Evolutionary conservation across 2,329 filamentous ascomycete genomes (phyloP).

Genomic region (Fusarium pseudocircinatum): DNA sequence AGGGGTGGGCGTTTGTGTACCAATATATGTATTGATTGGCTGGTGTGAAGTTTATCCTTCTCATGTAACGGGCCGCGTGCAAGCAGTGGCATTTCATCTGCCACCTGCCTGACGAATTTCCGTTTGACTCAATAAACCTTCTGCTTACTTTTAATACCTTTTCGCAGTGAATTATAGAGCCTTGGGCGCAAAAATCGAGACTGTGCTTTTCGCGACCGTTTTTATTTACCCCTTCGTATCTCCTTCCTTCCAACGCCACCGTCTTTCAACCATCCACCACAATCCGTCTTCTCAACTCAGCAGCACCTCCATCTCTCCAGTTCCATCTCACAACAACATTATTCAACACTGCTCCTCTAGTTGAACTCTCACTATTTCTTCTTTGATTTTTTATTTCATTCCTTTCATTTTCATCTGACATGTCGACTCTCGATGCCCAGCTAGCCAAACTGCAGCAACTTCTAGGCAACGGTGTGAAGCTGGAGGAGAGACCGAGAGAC

Average conservation of each 20-base stretch:
- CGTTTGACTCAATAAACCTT: not conserved
- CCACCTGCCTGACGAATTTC: not conserved
- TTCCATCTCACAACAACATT: not conserved
- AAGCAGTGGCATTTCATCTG: not conserved
- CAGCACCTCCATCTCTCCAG: not conserved
- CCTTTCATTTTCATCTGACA: not conserved
- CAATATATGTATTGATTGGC: not conserved
- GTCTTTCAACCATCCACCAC: not conserved
- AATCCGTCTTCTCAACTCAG: not conserved
- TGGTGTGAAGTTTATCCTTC: conserved; percentile 1
- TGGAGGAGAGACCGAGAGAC: conserved; percentile 15
- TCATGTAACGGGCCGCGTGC: not conserved
- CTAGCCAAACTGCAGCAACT: conserved; percentile 35
- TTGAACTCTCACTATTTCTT: not conserved
- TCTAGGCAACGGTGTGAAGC: conserved; percentile 33
- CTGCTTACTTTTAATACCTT: not conserved
- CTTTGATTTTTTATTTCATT: not conserved
- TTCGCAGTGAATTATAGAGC: conserved; percentile 11
- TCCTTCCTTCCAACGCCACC: not conserved
- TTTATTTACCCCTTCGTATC: not conserved
- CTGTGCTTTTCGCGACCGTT: not conserved
- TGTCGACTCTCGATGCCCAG: conserved; percentile 34
- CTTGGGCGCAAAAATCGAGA: not conserved
- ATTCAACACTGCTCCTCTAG: not conserved
- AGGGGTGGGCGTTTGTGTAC: not conserved